Base-by-base conservation (phyloP, 352 stramenopile species). In the Phytophthora macrochlamydospora region DNA sequence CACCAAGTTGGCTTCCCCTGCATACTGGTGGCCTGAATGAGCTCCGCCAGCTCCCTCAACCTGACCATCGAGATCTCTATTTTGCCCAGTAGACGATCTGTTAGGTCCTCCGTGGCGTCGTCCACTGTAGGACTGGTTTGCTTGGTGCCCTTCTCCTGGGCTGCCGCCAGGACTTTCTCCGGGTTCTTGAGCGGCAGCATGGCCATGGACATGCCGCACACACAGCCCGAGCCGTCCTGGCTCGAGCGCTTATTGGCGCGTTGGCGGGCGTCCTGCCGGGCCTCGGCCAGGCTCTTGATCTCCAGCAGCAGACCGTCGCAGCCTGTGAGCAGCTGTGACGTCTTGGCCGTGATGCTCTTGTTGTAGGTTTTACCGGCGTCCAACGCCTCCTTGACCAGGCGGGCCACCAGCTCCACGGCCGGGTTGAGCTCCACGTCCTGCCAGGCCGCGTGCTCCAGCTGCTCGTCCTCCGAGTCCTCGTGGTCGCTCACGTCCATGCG, bases 341-440 rank as follows among this genome's bases (percentile, higher is more conserved):
- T 94, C 74, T 91, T 93, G 58, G 84, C 74, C 31, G 84, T 87
- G 57, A 94, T 91, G 51, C 83, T 91, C 59, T 92, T 92, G 72
- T 93, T 94, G 73, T 92, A 94, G 31, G 85, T 91, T 70, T 93
- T 92, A 53, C 83, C 87, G 31, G 85, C 87, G 43, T 95, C 87
- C 31, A 93, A 60, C 31, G 81, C 79, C 18, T 90, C 83, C 13
- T 81, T 77, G n/a, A 92, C 69, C 2, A 95, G 50, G 31, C 56
- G 67, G 46, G 71, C 65, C 56, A 92, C 87, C 51, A 95, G 56
- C 28, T 95, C 85, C 45, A 91, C 85, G 28, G 85, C 87, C n/a
- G 87, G 87, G 51, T 91, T 92, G 61, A 95, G 58, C 49, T 95
- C 83, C 62, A 95, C 81, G 56, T 92, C 79, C 53, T 93, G 81